These are phyloP conservation scores for Citrus trifoliata DNA, from an alignment of 345 rosid genomes.

Conservation along the genomic window DNA sequence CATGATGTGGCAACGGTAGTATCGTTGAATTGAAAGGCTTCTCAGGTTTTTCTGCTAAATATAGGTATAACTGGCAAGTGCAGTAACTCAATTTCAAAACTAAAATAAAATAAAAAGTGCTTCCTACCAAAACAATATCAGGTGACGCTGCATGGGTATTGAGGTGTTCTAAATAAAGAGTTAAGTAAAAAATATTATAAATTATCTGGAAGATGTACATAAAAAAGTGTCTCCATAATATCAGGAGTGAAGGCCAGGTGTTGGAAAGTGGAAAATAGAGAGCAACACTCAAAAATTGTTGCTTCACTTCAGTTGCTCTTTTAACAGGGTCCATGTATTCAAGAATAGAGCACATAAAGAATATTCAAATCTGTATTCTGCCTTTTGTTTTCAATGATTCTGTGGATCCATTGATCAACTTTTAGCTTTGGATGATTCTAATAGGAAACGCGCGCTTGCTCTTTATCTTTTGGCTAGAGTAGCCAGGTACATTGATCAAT, in stretches of 20 bases:
- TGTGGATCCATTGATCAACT: neutral
- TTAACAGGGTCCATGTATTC: too few species aligned
- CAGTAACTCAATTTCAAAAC: neutral
- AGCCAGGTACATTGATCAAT: conserved; percentile 59
- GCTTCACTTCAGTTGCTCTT: too few species aligned
- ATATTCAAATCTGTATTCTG: too few species aligned
- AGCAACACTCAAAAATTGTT: too few species aligned
- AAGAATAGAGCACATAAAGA: too few species aligned
- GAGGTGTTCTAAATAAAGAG: neutral
- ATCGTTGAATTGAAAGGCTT: neutral
- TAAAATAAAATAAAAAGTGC: too few species aligned
- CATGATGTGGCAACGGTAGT: too few species aligned
- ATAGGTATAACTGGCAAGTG: neutral
- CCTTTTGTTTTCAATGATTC: too few species aligned
- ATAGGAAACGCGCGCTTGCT: conserved; percentile 91
- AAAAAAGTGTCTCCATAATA: neutral
- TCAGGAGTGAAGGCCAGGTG: neutral
- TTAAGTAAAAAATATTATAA: neutral
- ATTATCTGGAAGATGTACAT: neutral
- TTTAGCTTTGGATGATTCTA: conserved; percentile 89
- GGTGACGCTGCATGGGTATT: too few species aligned
- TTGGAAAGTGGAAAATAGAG: too few species aligned
- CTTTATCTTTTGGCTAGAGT: conserved; percentile 89
- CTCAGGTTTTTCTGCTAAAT: neutral
- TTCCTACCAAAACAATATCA: neutral